Percentiles rank a stretch among this genome's conserved stretches.
phyloP scores from a whole-genome alignment of 371 early-diverging fungal genomes.

The Zychaea mexicana region DNA sequence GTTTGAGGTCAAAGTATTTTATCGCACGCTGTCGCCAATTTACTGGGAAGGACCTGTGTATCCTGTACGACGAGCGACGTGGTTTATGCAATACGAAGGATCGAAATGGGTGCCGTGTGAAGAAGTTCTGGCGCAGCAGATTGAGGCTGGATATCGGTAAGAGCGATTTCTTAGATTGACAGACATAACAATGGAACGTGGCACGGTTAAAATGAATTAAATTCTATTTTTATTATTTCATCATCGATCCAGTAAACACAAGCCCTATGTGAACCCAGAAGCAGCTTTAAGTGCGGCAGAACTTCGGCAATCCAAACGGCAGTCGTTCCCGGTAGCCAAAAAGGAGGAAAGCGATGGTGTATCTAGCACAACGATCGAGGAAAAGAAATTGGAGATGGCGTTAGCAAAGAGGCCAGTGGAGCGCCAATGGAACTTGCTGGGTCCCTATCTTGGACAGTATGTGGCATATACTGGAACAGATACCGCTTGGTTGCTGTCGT shows the following conservation, averaged over 20 bases:
- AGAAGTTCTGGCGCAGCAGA: conserved; percentile 74
- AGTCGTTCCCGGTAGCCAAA: conserved; percentile 17
- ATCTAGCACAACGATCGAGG: conserved; percentile 30
- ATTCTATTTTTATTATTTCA: not conserved
- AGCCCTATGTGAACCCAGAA: conserved; percentile 52
- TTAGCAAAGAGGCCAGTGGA: conserved; percentile 37
- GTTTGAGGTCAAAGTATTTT: conserved; percentile 76
- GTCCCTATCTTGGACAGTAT: conserved; percentile 78
- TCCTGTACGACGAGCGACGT: conserved; percentile 81
- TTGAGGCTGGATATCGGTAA: conserved; percentile 82
- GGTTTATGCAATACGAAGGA: conserved; percentile 76
- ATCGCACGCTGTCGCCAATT: conserved; percentile 71
- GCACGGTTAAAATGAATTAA: no score
- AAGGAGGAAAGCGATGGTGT: conserved; percentile 8
- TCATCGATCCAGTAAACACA: conserved; percentile 64
- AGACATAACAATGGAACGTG: no score
- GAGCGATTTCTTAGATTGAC: not conserved
- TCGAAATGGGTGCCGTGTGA: conserved; percentile 78
- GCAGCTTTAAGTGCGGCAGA: not conserved
- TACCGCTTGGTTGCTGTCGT: conserved; percentile 71
- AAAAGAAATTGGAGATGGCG: conserved; percentile 35
- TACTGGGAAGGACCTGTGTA: conserved; percentile 85
- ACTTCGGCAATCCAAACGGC: conserved; percentile 8
- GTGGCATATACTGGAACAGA: conserved; percentile 66
- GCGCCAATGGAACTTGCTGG: conserved; percentile 72